Evolutionary conservation across 768 basidiomycete genomes (phyloP).

Genomic region (Xanthoconium purpureum): DNA sequence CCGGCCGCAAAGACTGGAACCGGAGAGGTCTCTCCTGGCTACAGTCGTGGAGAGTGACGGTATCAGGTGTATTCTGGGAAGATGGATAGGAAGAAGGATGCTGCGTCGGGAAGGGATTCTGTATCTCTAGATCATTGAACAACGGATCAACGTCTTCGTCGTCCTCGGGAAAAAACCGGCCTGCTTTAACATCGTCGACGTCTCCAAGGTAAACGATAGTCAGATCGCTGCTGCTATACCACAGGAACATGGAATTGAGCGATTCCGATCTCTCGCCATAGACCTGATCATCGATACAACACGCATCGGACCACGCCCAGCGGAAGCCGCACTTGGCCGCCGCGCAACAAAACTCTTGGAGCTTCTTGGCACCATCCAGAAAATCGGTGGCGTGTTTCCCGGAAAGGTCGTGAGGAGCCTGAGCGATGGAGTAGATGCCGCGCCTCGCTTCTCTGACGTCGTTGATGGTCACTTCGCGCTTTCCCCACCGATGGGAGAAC

Average conservation of each 20-base stretch:
- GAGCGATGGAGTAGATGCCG: slow-evolving; percentile 18
- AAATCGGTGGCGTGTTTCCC: neutral
- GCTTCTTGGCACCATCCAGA: slow-evolving; percentile 6
- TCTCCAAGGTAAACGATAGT: slow-evolving; percentile 31
- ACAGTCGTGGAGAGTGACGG: slow-evolving; percentile 4
- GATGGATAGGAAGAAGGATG: neutral
- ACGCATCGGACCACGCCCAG: slow-evolving; percentile 32
- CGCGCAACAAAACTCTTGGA: slow-evolving; percentile 30
- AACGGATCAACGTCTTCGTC: neutral
- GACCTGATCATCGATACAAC: slow-evolving; percentile 26
- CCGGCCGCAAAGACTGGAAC: slow-evolving; percentile 12
- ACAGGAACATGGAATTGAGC: slow-evolving; percentile 30
- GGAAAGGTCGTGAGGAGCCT: neutral
- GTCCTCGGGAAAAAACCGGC: slow-evolving; percentile 6
- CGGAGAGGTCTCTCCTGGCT: neutral
- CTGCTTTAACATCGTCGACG: slow-evolving; percentile 21
- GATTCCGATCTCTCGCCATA: slow-evolving; percentile 27
- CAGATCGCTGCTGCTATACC: slow-evolving; percentile 26
- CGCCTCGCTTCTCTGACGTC: slow-evolving; percentile 12
- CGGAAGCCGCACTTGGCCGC: slow-evolving; percentile 29
- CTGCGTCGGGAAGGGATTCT: slow-evolving; percentile 12
- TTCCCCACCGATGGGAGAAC: slow-evolving; percentile 29
- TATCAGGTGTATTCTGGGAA: neutral
- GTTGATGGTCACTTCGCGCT: slow-evolving; percentile 13
- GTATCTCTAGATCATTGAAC: slow-evolving; percentile 20